A percentile compares a stretch with the other conserved stretches of the same genome.
Evolutionary conservation across 352 stramenopile genomes (phyloP).

Genomic region (Globisporangium rhizosaccharum): DNA sequence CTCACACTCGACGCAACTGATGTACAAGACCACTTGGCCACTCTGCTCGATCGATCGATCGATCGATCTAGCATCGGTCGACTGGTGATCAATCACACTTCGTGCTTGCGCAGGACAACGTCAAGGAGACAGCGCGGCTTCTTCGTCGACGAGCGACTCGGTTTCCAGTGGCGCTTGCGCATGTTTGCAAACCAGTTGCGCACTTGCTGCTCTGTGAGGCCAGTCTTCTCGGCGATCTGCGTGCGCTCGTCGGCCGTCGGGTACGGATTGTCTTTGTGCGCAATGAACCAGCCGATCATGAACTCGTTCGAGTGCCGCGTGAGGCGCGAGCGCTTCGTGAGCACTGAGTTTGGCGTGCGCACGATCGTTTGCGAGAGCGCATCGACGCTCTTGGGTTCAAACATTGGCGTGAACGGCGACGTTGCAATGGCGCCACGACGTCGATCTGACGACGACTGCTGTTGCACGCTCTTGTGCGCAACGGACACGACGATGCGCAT

Average conservation of each 20-base stretch:
- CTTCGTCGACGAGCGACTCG: conserved; percentile 55
- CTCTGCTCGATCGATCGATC: not conserved
- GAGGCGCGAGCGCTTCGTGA: conserved; percentile 49
- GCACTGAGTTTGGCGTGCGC: conserved; percentile 3
- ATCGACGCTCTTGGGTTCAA: conserved; percentile 33
- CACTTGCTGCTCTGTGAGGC: conserved; percentile 75
- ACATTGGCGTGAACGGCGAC: conserved; percentile 22
- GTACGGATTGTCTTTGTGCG: conserved; percentile 83
- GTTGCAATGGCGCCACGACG: conserved; percentile 4
- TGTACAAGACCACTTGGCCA: not conserved
- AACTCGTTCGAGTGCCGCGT: conserved; percentile 80
- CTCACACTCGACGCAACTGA: no score
- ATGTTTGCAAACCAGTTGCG: conserved; percentile 89
- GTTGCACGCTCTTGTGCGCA: conserved; percentile 11
- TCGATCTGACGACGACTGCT: conserved; percentile 18
- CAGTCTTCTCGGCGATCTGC: conserved; percentile 63
- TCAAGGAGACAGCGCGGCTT: conserved; percentile 78
- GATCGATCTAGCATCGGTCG: no score
- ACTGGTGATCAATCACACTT: conserved; percentile 15
- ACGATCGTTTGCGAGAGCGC: conserved; percentile 32
- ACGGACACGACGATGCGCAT: conserved; percentile 26
- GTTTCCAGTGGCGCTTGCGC: conserved; percentile 86
- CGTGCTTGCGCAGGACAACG: conserved; percentile 62
- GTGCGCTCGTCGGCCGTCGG: conserved; percentile 55
- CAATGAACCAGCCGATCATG: conserved; percentile 81